A percentile compares a stretch with the other conserved stretches of the same genome.
These are phyloP conservation scores for Kuraishia piskuri DNA, from an alignment of 805 yeast species.

Conservation along the genomic window DNA sequence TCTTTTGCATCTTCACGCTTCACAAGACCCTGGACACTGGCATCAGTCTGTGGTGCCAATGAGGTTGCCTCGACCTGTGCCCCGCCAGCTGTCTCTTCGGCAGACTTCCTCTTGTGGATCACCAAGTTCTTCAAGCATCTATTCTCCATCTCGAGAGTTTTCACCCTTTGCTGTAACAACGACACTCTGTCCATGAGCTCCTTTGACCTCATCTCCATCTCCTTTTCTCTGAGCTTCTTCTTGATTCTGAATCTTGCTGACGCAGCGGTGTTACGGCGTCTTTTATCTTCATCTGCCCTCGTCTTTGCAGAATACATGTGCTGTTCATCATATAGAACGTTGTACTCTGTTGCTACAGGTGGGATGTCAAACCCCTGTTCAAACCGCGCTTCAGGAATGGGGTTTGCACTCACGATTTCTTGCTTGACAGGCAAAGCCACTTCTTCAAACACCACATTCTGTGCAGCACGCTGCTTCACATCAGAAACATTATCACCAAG, in stretches of 20 bases:
- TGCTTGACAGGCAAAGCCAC: not conserved
- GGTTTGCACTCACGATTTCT: slow-evolving; percentile 1
- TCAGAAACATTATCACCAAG: not conserved
- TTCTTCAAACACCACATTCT: not conserved
- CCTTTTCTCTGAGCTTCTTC: slow-evolving; percentile 88
- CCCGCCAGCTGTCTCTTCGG: not conserved
- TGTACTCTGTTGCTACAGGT: not conserved
- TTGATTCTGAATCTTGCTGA: slow-evolving; percentile 88
- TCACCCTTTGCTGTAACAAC: slow-evolving; percentile 35
- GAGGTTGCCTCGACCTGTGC: not conserved
- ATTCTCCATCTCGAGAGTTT: slow-evolving; percentile 55
- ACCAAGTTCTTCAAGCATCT: slow-evolving; percentile 45
- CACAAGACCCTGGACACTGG: not conserved
- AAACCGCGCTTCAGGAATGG: slow-evolving; percentile 1
- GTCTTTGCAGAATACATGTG: slow-evolving; percentile 1
- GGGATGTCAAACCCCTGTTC: slow-evolving; percentile 1
- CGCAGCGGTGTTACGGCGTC: slow-evolving; percentile 88
- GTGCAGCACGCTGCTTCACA: not conserved
- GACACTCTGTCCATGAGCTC: slow-evolving; percentile 45
- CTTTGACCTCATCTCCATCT: slow-evolving; percentile 70
- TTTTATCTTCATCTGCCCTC: slow-evolving; percentile 37
- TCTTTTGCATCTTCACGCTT: not conserved
- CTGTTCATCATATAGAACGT: not conserved
- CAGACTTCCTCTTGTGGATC: slow-evolving; percentile 31
- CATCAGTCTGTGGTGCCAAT: not conserved